Conservation (phyloP, 1,284 basidiomycete genomes). For the Tetrapyrgos nigripes region DNA sequence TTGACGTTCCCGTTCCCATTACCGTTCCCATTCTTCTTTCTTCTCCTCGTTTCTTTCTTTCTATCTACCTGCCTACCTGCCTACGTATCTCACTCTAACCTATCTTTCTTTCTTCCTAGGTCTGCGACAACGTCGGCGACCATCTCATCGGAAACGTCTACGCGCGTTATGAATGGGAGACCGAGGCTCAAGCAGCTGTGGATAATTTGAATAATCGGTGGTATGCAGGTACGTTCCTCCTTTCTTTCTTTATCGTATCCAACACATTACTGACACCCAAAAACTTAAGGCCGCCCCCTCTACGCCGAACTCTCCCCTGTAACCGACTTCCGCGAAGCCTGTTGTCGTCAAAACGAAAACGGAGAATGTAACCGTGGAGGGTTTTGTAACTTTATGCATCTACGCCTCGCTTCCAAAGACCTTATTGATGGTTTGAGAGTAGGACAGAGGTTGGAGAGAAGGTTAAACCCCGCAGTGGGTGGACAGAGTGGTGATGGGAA, state of each 20-base stretch:
- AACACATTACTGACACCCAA: slow-evolving; percentile 8
- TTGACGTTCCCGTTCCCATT: too few relatives aligned
- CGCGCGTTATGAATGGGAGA: slow-evolving; percentile 98
- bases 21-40: too few relatives aligned
- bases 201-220: slow-evolving; percentile 95
- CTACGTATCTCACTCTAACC: slow-evolving; percentile 2
- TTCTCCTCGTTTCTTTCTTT: too few relatives aligned
- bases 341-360: slow-evolving; percentile 97
- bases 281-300: slow-evolving; percentile 82
- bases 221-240: slow-evolving; percentile 86
- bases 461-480: slow-evolving; percentile 66
- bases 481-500: slow-evolving; percentile 64
- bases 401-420: slow-evolving; percentile 85
- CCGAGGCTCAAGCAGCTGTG: slow-evolving; percentile 94
- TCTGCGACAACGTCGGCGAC: slow-evolving; percentile 99
- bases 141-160: slow-evolving; percentile 99
- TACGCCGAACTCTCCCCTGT: slow-evolving; percentile 99
- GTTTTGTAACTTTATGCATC: slow-evolving; percentile 99
- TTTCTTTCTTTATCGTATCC: slow-evolving; percentile 2
- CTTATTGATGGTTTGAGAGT: slow-evolving; percentile 81
- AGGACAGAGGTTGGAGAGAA: slow-evolving; percentile 85
- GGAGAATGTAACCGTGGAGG: slow-evolving; percentile 96
- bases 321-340: slow-evolving; percentile 98
- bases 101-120: slow-evolving; percentile 49
- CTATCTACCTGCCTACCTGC: background rate